phyloP scores from a whole-genome alignment of 129 eudicot genomes.

The Rutidosis leptorrhynchoides region DNA sequence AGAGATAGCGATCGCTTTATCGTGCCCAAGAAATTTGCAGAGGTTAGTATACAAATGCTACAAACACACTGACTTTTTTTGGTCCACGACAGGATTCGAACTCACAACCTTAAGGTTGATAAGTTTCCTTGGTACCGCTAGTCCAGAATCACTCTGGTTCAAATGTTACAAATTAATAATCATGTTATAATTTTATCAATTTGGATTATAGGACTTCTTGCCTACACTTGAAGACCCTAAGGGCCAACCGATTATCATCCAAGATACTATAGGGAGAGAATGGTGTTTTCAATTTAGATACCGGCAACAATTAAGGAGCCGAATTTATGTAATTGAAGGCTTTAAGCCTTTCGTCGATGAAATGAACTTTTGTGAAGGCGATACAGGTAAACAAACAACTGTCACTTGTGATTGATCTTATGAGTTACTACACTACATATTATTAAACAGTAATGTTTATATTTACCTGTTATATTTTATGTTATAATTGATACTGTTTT shows the following conservation, averaged over 20 bases:
- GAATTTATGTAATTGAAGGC: conserved; percentile 87
- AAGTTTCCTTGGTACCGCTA: too few relatives aligned
- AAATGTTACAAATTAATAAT: background rate
- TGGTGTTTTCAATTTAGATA: conserved; percentile 67
- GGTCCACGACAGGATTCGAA: too few relatives aligned
- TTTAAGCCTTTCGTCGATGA: conserved; percentile 55
- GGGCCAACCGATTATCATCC: conserved; percentile 49
- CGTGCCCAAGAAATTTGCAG: conserved; percentile 82
- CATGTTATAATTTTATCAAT: background rate
- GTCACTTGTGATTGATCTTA: background rate
- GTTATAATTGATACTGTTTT: conserved; percentile 19
- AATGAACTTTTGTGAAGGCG: conserved; percentile 66
- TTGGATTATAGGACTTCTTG: conserved; percentile 48
- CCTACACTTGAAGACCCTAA: conserved; percentile 56
- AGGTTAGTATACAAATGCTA: conserved; percentile 60
- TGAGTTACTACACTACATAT: background rate
- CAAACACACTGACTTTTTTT: too few relatives aligned
- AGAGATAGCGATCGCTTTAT: conserved; percentile 71
- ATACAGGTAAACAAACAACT: conserved; percentile 43
- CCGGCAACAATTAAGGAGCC: conserved; percentile 72
- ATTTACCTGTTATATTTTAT: background rate
- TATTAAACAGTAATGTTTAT: background rate
- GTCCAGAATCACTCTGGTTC: too few relatives aligned
- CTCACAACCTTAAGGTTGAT: too few relatives aligned
- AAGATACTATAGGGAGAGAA: conserved; percentile 58